Base-by-base conservation (phyloP, 2,329 filamentous ascomycete genomes). In the Aspergillus unguis region DNA sequence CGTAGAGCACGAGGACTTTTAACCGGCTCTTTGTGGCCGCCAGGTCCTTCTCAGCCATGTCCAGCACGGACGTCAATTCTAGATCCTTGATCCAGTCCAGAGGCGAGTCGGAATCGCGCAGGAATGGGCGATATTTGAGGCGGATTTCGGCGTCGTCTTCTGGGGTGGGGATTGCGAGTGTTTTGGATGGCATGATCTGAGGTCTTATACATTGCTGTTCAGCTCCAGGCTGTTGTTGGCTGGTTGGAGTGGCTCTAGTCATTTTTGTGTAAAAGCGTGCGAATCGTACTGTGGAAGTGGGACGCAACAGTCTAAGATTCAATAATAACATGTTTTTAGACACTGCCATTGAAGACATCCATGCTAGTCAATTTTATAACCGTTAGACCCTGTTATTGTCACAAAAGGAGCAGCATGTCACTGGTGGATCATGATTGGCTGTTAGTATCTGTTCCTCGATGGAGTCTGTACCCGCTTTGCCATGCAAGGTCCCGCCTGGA, bases 1-100 rank as follows among this genome's bases (percentile, higher is more conserved):
- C 84, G 62, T 83, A 83, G 0, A 87, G 64, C 0, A 86, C 81
- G 1, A 86, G 69, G 1, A 86, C 76, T 53, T 77, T 83, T 2
- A 86, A 51, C 45, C 79, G 68, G 1, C 73, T 59, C 1, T 69
- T 67, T 1, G 67, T 69, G 23, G 56, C 61, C 2, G 67, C 50
- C 0, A 84, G 51, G 31, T 84, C 68, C 4, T 71, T 63, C 40
- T 79, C 74, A 0, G 78, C 79, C 71, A 85, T 75, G 42, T 77
- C 71, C 37, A 80, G 60, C 1, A 66, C 77, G 0, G 79, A 81
- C 35, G 72, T 75, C 4, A 87, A 67, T 59, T 86, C 84, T 3
- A 86, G 67, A 35, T 72, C 55, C 0, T 73, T 69, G 25, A 85
- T 68, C 84, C 84, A 86, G 64, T 86, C 82, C 10, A 1, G 17